These are phyloP conservation scores for Pseudoneurospora amorphoporcata DNA, from an alignment of 495 filamentous ascomycete species.

Conservation along the genomic window DNA sequence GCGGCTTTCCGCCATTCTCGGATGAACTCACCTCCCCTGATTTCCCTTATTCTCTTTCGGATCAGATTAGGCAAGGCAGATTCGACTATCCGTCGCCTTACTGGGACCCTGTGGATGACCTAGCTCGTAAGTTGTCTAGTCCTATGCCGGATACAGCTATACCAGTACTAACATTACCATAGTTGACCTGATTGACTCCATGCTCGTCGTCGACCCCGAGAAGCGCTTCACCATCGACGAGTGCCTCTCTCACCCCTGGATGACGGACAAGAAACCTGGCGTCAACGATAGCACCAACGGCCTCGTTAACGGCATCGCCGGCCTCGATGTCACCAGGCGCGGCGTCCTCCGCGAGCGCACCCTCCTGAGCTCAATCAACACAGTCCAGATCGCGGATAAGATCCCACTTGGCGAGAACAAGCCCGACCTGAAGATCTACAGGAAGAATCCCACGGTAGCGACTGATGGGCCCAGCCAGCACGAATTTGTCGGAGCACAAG, in stretches of 20 bases:
- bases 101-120: conserved; percentile 88
- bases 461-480: conserved; percentile 7
- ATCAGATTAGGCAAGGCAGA: conserved; percentile 78
- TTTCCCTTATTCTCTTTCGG: conserved; percentile 70
- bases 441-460: conserved; percentile 52
- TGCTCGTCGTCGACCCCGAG: conserved; percentile 81
- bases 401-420: conserved; percentile 42
- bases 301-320: conserved; percentile 68
- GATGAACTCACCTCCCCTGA: conserved; percentile 82
- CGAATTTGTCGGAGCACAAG: neutral
- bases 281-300: conserved; percentile 86
- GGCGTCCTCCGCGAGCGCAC: conserved; percentile 76
- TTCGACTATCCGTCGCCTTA: conserved; percentile 97
- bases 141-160: neutral
- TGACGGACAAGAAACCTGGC: conserved; percentile 44
- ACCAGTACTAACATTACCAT: conserved; percentile 8
- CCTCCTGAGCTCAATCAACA: conserved; percentile 71
- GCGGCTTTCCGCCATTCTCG: conserved; percentile 94
- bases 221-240: conserved; percentile 79
- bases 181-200: conserved; percentile 87
- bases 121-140: conserved; percentile 42
- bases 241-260: conserved; percentile 89
- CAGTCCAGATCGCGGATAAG: conserved; percentile 56
- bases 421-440: conserved; percentile 61
- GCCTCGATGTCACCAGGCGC: conserved; percentile 74